Conservation (phyloP, 2,329 filamentous ascomycete species). For the Incumbomyces lentus region DNA sequence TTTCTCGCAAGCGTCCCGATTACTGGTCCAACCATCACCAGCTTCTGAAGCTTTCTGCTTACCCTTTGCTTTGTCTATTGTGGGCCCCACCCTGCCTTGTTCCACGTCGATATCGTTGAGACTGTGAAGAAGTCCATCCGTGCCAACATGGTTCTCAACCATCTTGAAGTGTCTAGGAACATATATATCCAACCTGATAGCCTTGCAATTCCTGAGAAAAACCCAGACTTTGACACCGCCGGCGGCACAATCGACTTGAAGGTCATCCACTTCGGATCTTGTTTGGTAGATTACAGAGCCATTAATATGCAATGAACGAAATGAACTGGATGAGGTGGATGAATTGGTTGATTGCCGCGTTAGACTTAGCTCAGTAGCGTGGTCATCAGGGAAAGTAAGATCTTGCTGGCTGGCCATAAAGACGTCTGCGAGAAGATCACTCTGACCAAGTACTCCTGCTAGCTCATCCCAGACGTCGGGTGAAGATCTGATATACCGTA, state of each 20-base stretch:
- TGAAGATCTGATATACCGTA: slow-evolving; percentile 8
- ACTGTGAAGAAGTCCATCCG: slow-evolving; percentile 14
- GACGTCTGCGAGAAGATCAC: slow-evolving; percentile 18
- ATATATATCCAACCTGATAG: slow-evolving; percentile 13
- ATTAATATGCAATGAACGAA: slow-evolving; percentile 9
- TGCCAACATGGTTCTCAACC: slow-evolving; percentile 8
- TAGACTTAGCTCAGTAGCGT: neutral
- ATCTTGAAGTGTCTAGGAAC: slow-evolving; percentile 3
- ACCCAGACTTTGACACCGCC: slow-evolving; percentile 18
- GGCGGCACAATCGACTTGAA: slow-evolving; percentile 14
- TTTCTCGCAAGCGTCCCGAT: neutral
- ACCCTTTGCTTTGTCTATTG: neutral
- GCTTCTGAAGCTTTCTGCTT: neutral
- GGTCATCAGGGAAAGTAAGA: neutral
- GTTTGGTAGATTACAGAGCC: slow-evolving; percentile 11
- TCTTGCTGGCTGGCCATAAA: slow-evolving; percentile 9
- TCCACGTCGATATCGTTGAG: neutral
- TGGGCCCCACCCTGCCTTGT: neutral
- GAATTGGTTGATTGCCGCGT: neutral
- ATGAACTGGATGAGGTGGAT: neutral
- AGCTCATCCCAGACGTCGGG: slow-evolving; percentile 17
- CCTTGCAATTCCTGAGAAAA: slow-evolving; percentile 13
- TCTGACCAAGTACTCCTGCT: slow-evolving; percentile 16
- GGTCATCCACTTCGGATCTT: slow-evolving; percentile 14
- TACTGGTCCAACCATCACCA: no score